Conservation (phyloP, 192 early-diverging fungal species). For the Chytriomyces hyalinus region DNA sequence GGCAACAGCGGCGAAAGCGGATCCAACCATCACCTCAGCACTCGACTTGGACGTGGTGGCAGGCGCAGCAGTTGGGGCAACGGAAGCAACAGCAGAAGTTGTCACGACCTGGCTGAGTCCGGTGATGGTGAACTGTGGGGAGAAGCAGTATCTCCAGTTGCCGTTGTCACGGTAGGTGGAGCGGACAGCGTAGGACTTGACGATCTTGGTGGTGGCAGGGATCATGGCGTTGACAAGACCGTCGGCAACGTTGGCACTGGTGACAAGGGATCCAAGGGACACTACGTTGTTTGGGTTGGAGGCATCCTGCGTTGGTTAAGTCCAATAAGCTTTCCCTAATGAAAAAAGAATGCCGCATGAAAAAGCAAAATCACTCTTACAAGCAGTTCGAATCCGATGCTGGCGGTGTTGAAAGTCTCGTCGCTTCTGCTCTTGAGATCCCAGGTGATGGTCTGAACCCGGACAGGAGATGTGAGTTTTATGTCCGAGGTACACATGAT, state of each 20-base stretch:
- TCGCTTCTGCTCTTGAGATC: not conserved
- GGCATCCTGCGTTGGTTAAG: conserved; percentile 7
- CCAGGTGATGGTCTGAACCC: conserved; percentile 13
- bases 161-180: not conserved
- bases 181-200: not conserved
- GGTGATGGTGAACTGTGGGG: not conserved
- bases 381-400: not conserved
- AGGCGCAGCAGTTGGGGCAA: not conserved
- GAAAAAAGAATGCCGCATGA: not conserved
- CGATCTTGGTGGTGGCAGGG: not conserved
- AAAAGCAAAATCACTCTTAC: not conserved
- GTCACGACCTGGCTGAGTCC: not conserved
- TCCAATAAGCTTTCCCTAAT: not conserved
- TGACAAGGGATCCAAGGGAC: not conserved
- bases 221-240: not conserved
- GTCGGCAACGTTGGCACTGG: not conserved
- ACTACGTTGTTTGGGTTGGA: conserved; percentile 22
- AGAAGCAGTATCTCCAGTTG: conserved; percentile 4
- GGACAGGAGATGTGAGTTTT: no score
- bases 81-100: not conserved
- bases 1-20: not conserved
- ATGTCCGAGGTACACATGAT: no score
- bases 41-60: not conserved
- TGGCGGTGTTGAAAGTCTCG: not conserved
- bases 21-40: not conserved